phyloP scores from a whole-genome alignment of 179 eudicot genomes.

The Actinidia arguta region DNA sequence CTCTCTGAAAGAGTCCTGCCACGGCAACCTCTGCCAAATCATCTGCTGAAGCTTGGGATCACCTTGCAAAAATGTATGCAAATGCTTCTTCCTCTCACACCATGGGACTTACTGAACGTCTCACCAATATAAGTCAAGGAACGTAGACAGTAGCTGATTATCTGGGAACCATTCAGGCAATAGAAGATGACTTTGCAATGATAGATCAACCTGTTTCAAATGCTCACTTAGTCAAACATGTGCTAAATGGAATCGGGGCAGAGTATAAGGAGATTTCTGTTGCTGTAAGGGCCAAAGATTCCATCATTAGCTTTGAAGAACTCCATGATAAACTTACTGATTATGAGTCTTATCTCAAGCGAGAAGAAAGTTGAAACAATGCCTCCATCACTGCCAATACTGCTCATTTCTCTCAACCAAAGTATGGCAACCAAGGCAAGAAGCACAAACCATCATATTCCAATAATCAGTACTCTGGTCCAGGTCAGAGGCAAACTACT shows the following conservation, averaged over 20 bases:
- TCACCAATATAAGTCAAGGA: not conserved
- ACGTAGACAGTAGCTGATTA: not conserved
- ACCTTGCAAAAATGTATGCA: slow-evolving; percentile 9
- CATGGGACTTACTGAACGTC: not conserved
- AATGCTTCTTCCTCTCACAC: not conserved
- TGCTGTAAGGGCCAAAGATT: not conserved
- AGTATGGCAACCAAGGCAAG: not conserved
- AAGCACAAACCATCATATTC: not conserved
- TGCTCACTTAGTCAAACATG: not conserved
- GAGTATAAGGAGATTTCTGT: not conserved
- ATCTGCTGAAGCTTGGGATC: not conserved
- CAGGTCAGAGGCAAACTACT: not conserved
- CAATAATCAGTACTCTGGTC: not conserved
- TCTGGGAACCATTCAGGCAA: not conserved
- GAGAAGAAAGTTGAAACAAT: not conserved
- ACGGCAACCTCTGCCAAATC: not conserved
- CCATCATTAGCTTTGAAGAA: slow-evolving; percentile 10
- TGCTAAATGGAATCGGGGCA: not conserved
- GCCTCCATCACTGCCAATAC: not conserved
- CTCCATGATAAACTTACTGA: slow-evolving; percentile 12
- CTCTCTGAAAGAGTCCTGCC: slow-evolving; percentile 1
- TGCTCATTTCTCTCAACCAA: not conserved
- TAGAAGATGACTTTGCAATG: not conserved
- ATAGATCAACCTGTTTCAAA: not conserved
- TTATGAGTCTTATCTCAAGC: not conserved